A percentile compares a stretch with the other conserved stretches of the same genome.
Conservation (phyloP, 140 eudicot species). For the Bidens hawaiensis region DNA sequence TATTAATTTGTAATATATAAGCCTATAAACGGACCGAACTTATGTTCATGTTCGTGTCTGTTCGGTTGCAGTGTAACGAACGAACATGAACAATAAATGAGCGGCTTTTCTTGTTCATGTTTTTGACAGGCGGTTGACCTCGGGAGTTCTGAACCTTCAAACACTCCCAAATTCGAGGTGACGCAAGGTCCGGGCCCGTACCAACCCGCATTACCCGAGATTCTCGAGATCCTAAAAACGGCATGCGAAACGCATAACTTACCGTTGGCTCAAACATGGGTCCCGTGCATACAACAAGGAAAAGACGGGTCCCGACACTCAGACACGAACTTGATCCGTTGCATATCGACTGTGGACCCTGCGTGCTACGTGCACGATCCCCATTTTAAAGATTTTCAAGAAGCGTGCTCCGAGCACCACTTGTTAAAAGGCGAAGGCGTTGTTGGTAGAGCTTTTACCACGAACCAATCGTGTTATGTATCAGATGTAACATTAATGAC, state of each 20-base stretch:
- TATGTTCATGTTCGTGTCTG: neutral
- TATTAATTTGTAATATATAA: no score
- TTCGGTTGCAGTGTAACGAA: no score
- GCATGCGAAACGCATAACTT: conserved; percentile 61
- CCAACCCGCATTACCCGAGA: conserved; percentile 71
- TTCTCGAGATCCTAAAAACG: conserved; percentile 50
- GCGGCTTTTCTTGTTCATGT: no score
- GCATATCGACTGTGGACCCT: conserved; percentile 71
- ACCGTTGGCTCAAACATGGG: conserved; percentile 91
- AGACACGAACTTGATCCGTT: conserved; percentile 50
- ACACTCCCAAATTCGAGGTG: conserved; percentile 36
- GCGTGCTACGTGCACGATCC: conserved; percentile 63
- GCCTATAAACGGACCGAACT: neutral
- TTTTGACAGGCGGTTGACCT: conserved; percentile 71
- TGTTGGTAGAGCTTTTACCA: conserved; percentile 62
- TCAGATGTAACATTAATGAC: conserved; percentile 47
- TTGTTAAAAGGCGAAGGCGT: conserved; percentile 85
- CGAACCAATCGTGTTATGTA: conserved; percentile 73
- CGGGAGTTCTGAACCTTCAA: conserved; percentile 47
- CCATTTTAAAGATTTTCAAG: conserved; percentile 51
- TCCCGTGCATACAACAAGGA: conserved; percentile 77
- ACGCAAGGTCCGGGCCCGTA: conserved; percentile 42
- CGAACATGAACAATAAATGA: no score
- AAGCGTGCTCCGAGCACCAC: conserved; percentile 90
- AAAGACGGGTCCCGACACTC: conserved; percentile 78